Base-by-base conservation (phyloP, 2,329 filamentous ascomycete genomes). In the Clonostachys chloroleuca region DNA sequence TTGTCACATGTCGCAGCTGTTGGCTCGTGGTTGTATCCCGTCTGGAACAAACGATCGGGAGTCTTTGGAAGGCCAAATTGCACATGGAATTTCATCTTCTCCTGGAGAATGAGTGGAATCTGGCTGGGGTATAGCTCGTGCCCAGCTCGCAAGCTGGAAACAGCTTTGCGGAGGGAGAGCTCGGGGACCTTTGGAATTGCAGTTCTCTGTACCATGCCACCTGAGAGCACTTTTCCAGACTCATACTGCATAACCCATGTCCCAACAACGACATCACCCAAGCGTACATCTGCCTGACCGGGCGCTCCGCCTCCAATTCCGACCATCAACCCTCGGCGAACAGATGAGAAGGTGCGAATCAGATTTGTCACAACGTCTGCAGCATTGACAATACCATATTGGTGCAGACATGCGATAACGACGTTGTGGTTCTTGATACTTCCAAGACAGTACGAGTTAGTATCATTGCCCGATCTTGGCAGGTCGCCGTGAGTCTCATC, bases 231-330 rank as follows among this genome's bases (percentile, higher is more conserved):
- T 36, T 56, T 59, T 0, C 54, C 53, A 7, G 53, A n/a, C 24
- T 57, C 54, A 20, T 56, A 53, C n/a, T 57, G 52, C 41, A 57
- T 51, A 3, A 56, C 49, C 12, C 48, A 47, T 3, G 37, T 52
- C n/a, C 55, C 54, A 6, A 59, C 54, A 3, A 56, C 53, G 8
- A 57, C 40, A 34, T 59, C 56, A 8, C 56, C 56, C 2, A 59
- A 49, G 24, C 51, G 50, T 9, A 59, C 36, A 9, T 58, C 55
- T 14, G 14, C 16, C 14, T 14, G 36, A 39, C 43, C 46, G 4
- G 60, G 60, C 0, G 50, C 52, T 1, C 59, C 59, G 14, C 59
- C 59, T 17, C 60, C 59, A 1, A 62, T 57, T 2, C 60, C 59
- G 6, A 62, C 60, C 45, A 62, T 54, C 9, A 57, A 13, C 1